Evolutionary conservation across 257 asterid species (phyloP), one percentile per base, ranked within the genome.

Genomic region (Lycium ferocissimum): DNA sequence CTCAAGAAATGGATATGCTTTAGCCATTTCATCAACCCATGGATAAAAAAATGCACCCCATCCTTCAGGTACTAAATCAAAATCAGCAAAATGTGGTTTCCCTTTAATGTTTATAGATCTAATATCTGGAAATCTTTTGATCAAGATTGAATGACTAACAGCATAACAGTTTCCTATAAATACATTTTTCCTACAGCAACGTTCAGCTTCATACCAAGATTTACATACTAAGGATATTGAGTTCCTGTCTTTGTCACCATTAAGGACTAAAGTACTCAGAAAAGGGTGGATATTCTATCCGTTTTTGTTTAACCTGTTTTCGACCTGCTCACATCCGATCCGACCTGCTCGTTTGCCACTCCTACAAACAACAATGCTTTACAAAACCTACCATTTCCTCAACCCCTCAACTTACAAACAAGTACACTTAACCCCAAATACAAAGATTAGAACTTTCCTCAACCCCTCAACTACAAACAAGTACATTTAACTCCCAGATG

Each of bases 11-110:
- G 98, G 98, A 84, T 93, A 95, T 3, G 97, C 91, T 85, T 43
- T 89, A 6, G 94, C 79, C 97, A 95, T 94, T 20, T 96, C 91
- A 63, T 62, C 88, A 83, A 92, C 75, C 99, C 99, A 95, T 3
- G 99, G 98, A 79, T 85, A 53, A 20, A 93, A 89, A 82, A 84
- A 91, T 0, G 91, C 99, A 35, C 99, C 99, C 99, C 98, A 95
- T 0, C 95, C 98, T 40, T 95, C 97, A 47, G 97, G 99, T 53
- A 95, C 98, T 71, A 95, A 91, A 92, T 92, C 94, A 84, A 94
- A 95, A 86, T 95, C 98, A 0, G 98, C 99, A 80, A 95, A 95
- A 93, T 95, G 99, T 73, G 99, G 99, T 93, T 94, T 95, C 62
- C 99, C 99, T 86, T 95, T 95, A 83, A 95, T 85, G 93, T 92